Evolutionary conservation across 768 basidiomycete species (phyloP).

Genomic region (Pisolithus tinctorius): DNA sequence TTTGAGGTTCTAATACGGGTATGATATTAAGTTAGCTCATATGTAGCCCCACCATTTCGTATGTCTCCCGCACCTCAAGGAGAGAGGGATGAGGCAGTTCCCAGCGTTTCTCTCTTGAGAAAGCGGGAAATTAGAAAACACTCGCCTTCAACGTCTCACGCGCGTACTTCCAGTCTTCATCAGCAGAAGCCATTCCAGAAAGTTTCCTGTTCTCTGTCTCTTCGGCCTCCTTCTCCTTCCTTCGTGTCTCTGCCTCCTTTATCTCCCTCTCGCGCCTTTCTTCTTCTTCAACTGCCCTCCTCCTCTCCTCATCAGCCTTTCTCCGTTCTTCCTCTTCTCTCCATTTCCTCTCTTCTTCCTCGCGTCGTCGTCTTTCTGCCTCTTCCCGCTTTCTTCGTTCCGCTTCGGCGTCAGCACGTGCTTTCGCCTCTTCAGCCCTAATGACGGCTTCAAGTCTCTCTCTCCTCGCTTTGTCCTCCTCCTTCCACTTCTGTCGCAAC

Average conservation of each 20-base stretch:
- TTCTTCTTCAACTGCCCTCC: constrained; percentile 45
- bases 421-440: constrained; percentile 55
- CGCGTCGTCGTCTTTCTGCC: constrained; percentile 33
- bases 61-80: not conserved
- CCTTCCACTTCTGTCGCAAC: constrained; percentile 40
- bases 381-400: constrained; percentile 48
- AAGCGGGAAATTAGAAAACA: not conserved
- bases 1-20: constrained; percentile 48
- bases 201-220: constrained; percentile 29
- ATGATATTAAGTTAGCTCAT: not conserved
- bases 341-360: constrained; percentile 42
- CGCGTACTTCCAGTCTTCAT: constrained; percentile 60
- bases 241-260: constrained; percentile 37
- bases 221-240: constrained; percentile 26
- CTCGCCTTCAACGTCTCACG: constrained; percentile 49
- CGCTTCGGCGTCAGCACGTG: constrained; percentile 44
- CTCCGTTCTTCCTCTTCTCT: constrained; percentile 44
- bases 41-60: not conserved
- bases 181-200: constrained; percentile 47
- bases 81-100: not conserved
- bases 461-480: constrained; percentile 40
- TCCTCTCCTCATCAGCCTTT: constrained; percentile 34
- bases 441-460: constrained; percentile 59
- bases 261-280: constrained; percentile 36
- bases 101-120: not conserved